Evolutionary conservation across 2,329 filamentous ascomycete species (phyloP).

Genomic region (Penicillium hordei): DNA sequence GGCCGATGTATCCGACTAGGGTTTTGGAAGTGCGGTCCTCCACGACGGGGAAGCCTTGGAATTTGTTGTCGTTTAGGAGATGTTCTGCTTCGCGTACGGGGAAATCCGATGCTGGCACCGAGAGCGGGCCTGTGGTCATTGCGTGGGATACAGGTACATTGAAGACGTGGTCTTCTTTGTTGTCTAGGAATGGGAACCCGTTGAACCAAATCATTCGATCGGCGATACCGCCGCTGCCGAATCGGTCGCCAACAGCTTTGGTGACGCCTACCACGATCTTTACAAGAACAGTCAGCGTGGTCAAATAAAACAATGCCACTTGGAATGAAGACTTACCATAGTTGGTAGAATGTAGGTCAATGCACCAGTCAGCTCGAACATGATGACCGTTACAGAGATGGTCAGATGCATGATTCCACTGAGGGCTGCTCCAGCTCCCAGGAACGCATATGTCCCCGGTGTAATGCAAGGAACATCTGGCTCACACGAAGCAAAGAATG

Average conservation of each 20-base stretch:
- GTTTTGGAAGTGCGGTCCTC: slow-evolving; percentile 69
- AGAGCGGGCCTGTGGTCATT: slow-evolving; percentile 76
- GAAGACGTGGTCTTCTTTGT: slow-evolving; percentile 96
- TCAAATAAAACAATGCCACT: too few relatives aligned
- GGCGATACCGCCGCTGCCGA: slow-evolving; percentile 94
- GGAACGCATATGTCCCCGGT: slow-evolving; percentile 92
- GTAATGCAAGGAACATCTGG: slow-evolving; percentile 96
- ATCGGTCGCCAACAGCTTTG: slow-evolving; percentile 85
- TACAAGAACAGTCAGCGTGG: slow-evolving; percentile 1
- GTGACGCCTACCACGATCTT: slow-evolving; percentile 93
- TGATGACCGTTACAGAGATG: slow-evolving; percentile 95
- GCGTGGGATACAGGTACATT: slow-evolving; percentile 88
- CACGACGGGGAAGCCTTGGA: slow-evolving; percentile 90
- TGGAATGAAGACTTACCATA: slow-evolving; percentile 59
- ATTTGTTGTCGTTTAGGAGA: slow-evolving; percentile 73
- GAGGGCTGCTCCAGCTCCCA: slow-evolving; percentile 86
- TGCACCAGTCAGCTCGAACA: slow-evolving; percentile 98
- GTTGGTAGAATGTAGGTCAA: slow-evolving; percentile 95
- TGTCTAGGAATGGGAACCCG: slow-evolving; percentile 93
- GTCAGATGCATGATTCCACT: slow-evolving; percentile 99
- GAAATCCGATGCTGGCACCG: slow-evolving; percentile 72
- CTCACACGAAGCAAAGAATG: slow-evolving; percentile 84
- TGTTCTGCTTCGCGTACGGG: slow-evolving; percentile 74
- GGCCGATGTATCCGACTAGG: slow-evolving; percentile 86
- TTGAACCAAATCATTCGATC: slow-evolving; percentile 99